Evolutionary conservation across 768 basidiomycete genomes (phyloP), one percentile per base, ranked within the genome.

Genomic region (Naganishia randhawae): DNA sequence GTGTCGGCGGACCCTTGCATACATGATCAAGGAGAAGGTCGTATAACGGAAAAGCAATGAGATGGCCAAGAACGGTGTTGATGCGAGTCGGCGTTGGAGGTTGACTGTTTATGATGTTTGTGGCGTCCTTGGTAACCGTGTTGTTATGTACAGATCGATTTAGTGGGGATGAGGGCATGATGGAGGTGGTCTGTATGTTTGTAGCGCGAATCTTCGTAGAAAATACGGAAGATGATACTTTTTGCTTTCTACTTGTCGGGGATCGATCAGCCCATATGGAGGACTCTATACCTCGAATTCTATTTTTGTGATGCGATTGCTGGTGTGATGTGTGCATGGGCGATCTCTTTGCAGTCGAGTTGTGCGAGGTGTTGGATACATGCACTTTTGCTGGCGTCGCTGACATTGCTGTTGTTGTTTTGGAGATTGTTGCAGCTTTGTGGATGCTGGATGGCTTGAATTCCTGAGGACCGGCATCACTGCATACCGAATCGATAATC

Each of bases 41-140:
- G 35, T 39, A 57, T 33, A 57, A 39, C 31, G 54, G 54, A 39
- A 57, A 57, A 37, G 54, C 33, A 6, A 57, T 27, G 19, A 57
- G n/a, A 37, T 57, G 54, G 16, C 54, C 54, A 22, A 57, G 54
- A 6, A 35, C 54, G 16, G 11, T 57, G 35, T 22, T 39, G 17
- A 57, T 37, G 37, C 37, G 7, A 6, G 13, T 37, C 1, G 54
- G 54, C 8, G 54, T 37, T n/a, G 54, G 31, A 35, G 54, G 1
- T 3, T 22, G 19, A 35, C 11, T 37, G 33, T 57, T 32, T 17
- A 57, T 37, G n/a, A 57, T 37, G 19, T 33, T 35, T 14, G 39
- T 22, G 54, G 54, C 54, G 6, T 57, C 54, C 54, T 33, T 37
- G 54, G 54, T 22, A 35, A 14, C 3, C 9, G 9, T n/a, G 31